These are phyloP conservation scores for Pseudonitzschia multiseries DNA, from an alignment of 108 stramenopile species.

Conservation along the genomic window DNA sequence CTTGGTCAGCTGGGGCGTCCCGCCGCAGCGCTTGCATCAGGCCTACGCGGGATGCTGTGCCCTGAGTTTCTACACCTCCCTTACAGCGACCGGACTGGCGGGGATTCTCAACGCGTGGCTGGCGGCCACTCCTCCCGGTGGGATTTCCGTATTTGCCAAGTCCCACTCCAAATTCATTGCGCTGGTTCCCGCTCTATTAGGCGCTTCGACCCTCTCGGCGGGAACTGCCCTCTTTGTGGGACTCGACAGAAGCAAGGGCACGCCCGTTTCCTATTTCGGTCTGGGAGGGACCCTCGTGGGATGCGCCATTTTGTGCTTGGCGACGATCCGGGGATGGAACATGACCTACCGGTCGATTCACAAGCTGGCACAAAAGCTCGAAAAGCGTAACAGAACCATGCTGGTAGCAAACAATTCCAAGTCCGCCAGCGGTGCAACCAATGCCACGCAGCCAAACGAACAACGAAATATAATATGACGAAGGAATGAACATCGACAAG, in stretches of 20 bases:
- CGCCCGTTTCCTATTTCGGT: slow-evolving; percentile 11
- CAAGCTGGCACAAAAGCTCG: not conserved
- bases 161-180: not conserved
- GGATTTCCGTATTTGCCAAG: not conserved
- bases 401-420: not conserved
- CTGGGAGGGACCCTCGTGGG: not conserved
- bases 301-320: not conserved
- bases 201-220: not conserved
- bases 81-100: slow-evolving; percentile 1
- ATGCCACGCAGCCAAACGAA: no score
- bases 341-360: not conserved
- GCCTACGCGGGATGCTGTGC: not conserved
- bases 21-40: not conserved
- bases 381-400: slow-evolving; percentile 6
- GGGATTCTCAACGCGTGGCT: slow-evolving; percentile 7
- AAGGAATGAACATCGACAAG: no score
- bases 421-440: no score
- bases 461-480: no score
- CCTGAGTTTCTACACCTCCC: slow-evolving; percentile 1
- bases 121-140: not conserved
- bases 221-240: slow-evolving; percentile 6
- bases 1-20: slow-evolving; percentile 3
- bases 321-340: slow-evolving; percentile 2
- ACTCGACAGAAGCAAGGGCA: slow-evolving; percentile 7
- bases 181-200: not conserved